These are phyloP conservation scores for Orbilia javanica DNA, from an alignment of 2,329 filamentous ascomycete genomes.

Conservation along the genomic window DNA sequence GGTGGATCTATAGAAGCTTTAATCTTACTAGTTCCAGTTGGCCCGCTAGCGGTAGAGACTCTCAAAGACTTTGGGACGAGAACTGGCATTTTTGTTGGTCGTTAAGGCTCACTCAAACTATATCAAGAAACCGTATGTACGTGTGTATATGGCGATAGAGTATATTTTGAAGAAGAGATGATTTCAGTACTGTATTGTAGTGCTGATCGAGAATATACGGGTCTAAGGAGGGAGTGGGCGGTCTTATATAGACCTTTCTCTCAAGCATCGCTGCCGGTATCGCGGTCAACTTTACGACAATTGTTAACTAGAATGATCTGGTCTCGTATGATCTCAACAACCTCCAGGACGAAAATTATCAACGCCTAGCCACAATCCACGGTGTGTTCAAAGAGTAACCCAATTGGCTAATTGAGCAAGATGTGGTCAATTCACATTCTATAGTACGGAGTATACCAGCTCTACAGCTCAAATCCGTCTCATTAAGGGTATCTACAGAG, in stretches of 20 bases:
- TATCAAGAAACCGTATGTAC: background rate
- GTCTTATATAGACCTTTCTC: slow-evolving; percentile 10
- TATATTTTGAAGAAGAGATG: background rate
- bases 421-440: too few species aligned
- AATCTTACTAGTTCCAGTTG: slow-evolving; percentile 34
- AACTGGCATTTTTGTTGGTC: slow-evolving; percentile 31
- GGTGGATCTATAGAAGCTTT: background rate
- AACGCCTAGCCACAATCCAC: too few species aligned
- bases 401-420: too few species aligned
- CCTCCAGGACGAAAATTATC: too few species aligned
- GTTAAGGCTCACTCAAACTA: background rate
- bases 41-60: slow-evolving; percentile 10
- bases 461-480: too few species aligned
- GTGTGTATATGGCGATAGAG: background rate
- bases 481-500: too few species aligned
- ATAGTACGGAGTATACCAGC: too few species aligned
- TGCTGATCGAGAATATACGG: background rate
- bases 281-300: too few species aligned
- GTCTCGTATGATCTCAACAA: too few species aligned
- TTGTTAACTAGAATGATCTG: too few species aligned
- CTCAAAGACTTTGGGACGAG: slow-evolving; percentile 13
- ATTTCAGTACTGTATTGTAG: background rate
- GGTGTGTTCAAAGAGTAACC: too few species aligned
- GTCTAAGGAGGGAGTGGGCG: background rate
- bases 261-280: too few species aligned